phyloP scores from a whole-genome alignment of 1,284 basidiomycete species.

The Austroboletus novae-zelandiae region DNA sequence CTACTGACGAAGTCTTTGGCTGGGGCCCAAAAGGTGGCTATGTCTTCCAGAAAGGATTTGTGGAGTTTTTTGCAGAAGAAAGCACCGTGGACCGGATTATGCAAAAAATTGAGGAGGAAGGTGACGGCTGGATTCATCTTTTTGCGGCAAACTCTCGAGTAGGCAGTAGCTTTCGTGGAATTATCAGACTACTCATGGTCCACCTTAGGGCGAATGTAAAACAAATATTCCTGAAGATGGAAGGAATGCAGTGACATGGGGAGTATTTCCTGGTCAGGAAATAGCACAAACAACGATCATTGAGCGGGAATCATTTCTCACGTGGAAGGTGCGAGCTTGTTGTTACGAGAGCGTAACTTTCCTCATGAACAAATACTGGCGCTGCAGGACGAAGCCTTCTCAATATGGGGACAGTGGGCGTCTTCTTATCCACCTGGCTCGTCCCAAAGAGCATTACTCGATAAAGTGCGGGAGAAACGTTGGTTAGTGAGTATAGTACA shows the following conservation, averaged over 20 bases:
- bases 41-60: conserved; percentile 97
- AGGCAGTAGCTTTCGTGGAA: conserved; percentile 17
- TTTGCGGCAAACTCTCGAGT: conserved; percentile 85
- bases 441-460: conserved; percentile 70
- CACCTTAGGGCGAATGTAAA: conserved; percentile 70
- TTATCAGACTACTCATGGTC: background rate
- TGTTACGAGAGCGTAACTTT: background rate
- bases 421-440: conserved; percentile 81
- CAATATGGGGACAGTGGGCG: conserved; percentile 96
- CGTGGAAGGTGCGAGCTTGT: conserved; percentile 75
- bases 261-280: conserved; percentile 96
- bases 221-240: conserved; percentile 81
- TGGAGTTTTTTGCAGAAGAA: conserved; percentile 87
- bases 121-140: conserved; percentile 73
- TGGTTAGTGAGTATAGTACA: conserved; percentile 96
- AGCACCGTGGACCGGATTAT: conserved; percentile 67
- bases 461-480: conserved; percentile 66
- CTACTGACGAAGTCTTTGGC: conserved; percentile 77
- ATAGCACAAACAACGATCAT: conserved; percentile 98
- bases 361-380: background rate
- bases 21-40: conserved; percentile 93
- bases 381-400: conserved; percentile 89
- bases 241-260: conserved; percentile 98
- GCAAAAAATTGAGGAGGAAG: conserved; percentile 51
- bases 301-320: conserved; percentile 86